Evolutionary conservation across 1,284 basidiomycete genomes (phyloP).

Genomic region (Sphagnurus paluster): DNA sequence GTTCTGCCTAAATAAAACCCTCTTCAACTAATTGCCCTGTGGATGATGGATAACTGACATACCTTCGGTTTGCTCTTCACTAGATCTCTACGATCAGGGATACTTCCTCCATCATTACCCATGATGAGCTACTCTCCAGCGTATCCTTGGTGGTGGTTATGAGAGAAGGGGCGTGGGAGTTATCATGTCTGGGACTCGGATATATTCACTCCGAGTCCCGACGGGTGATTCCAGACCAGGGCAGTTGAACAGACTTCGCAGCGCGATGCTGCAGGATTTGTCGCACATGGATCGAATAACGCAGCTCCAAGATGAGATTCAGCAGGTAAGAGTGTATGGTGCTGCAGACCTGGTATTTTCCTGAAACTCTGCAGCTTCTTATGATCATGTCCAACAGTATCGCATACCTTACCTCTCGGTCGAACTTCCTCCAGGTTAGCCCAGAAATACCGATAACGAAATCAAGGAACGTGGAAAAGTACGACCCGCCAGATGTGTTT

Average conservation of each 20-base stretch:
- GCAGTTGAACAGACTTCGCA: constrained; percentile 19
- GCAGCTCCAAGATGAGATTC: constrained; percentile 85
- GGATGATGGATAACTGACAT: neutral
- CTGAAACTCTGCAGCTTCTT: constrained; percentile 52
- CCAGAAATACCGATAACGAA: constrained; percentile 75
- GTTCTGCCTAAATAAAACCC: constrained; percentile 56
- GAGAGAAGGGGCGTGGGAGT: constrained; percentile 2
- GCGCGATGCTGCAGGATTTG: constrained; percentile 84
- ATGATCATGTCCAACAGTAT: constrained; percentile 81
- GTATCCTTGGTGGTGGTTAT: neutral
- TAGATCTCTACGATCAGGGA: constrained; percentile 80
- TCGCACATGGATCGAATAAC: constrained; percentile 88
- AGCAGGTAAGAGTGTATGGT: constrained; percentile 51
- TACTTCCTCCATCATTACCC: constrained; percentile 87
- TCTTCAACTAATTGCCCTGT: neutral
- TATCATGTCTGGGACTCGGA: too few relatives aligned
- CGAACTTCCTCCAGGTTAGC: constrained; percentile 74
- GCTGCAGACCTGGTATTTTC: neutral
- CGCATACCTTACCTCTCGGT: constrained; percentile 69
- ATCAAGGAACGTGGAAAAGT: constrained; percentile 66
- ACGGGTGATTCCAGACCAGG: neutral
- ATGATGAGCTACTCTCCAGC: too few relatives aligned
- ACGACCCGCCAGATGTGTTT: constrained; percentile 65
- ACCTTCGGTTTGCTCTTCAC: constrained; percentile 76
- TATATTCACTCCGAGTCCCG: neutral